Percentiles rank a stretch among this genome's conserved stretches.
Evolutionary conservation across 306 rosid genomes (phyloP).

Genomic region (Casuarina equisetifolia): DNA sequence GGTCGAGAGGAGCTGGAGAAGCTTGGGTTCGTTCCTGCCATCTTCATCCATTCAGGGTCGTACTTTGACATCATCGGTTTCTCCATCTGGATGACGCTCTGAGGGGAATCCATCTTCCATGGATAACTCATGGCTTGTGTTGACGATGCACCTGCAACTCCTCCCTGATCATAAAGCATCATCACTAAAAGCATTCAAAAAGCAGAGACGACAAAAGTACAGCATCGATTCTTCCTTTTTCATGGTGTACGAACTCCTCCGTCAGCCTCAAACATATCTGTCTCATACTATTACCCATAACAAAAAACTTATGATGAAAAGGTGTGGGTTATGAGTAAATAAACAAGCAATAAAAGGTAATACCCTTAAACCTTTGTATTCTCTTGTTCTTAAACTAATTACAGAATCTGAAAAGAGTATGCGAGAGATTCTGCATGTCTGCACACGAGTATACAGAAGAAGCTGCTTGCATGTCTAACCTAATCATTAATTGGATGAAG

Average conservation of each 20-base stretch:
- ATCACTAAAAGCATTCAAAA: neutral
- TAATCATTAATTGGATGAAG: neutral
- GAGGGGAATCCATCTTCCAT: slow-evolving; percentile 37
- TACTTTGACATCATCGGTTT: slow-evolving; percentile 32
- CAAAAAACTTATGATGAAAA: neutral
- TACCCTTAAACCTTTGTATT: no score
- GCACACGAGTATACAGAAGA: neutral
- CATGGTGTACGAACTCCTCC: neutral
- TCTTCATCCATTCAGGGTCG: slow-evolving; percentile 52
- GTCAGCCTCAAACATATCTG: neutral
- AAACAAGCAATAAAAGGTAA: neutral
- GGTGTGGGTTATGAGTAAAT: neutral
- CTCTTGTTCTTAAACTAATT: no score
- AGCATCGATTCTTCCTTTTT: no score
- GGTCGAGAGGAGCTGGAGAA: slow-evolving; percentile 37
- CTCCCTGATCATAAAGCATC: slow-evolving; percentile 31
- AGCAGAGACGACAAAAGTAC: neutral
- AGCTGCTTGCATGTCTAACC: neutral
- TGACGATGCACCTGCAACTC: slow-evolving; percentile 41
- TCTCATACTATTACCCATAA: no score
- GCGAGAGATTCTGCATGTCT: slow-evolving; percentile 3
- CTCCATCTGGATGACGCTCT: slow-evolving; percentile 38
- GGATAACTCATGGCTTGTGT: slow-evolving; percentile 31
- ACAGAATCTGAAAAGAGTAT: neutral
- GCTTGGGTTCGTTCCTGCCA: slow-evolving; percentile 32